Evolutionary conservation across 129 eudicot genomes (phyloP).

Genomic region (Dittrichia graveolens): DNA sequence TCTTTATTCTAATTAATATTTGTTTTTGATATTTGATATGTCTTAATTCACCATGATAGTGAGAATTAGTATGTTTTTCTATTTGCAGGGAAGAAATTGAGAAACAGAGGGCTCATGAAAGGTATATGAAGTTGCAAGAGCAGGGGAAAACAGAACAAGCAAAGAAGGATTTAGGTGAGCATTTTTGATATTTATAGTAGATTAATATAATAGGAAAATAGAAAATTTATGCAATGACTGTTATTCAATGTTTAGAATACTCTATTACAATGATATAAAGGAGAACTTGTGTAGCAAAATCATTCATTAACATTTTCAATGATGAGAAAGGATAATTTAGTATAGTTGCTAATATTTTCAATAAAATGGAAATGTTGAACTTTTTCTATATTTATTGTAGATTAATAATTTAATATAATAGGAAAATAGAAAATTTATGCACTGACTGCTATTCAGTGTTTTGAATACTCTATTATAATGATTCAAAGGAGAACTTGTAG

Average conservation of each 20-base stretch:
- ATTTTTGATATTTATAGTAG: constrained; percentile 7
- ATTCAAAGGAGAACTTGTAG: too few species aligned
- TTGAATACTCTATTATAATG: too few species aligned
- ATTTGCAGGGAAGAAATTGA: constrained; percentile 85
- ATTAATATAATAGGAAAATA: constrained; percentile 6
- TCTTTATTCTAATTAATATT: not conserved
- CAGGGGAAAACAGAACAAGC: constrained; percentile 99
- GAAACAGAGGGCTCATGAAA: constrained; percentile 91
- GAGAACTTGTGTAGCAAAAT: not conserved
- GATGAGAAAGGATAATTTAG: not conserved
- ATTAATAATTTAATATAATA: too few species aligned
- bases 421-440: too few species aligned
- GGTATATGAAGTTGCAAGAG: constrained; percentile 95
- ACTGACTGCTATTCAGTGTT: too few species aligned
- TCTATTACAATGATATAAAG: not conserved
- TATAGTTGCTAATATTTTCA: not conserved
- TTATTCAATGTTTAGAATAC: not conserved
- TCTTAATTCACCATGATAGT: too few species aligned
- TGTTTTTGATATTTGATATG: not conserved
- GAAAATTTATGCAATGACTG: too few species aligned
- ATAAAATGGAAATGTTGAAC: too few species aligned
- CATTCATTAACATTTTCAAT: not conserved
- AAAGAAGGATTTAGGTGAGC: constrained; percentile 88
- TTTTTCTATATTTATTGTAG: too few species aligned
- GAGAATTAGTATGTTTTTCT: not conserved